Evolutionary conservation across 345 rosid genomes (phyloP).

Genomic region (Boechera stricta): DNA sequence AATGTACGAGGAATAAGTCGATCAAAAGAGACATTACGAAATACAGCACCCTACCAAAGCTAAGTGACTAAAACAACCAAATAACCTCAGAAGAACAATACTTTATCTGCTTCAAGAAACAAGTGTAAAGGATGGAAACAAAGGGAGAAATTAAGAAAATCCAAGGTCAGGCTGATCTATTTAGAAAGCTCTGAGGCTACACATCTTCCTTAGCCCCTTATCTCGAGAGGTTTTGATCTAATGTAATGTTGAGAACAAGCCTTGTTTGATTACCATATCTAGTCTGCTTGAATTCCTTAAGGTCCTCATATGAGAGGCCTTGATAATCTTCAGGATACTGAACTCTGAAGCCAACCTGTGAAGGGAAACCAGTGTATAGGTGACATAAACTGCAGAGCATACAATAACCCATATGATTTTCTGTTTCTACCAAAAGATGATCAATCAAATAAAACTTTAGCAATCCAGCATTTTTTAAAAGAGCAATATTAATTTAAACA

Average conservation of each 20-base stretch:
- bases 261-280: slow-evolving; percentile 78
- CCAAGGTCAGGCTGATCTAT: slow-evolving; percentile 18
- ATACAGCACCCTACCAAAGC: slow-evolving; percentile 20
- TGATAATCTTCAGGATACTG: slow-evolving; percentile 91
- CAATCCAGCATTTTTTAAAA: slow-evolving; percentile 13
- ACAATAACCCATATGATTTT: slow-evolving; percentile 21
- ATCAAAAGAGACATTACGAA: slow-evolving; percentile 18
- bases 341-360: slow-evolving; percentile 93
- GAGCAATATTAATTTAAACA: slow-evolving; percentile 17
- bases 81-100: slow-evolving; percentile 27
- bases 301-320: slow-evolving; percentile 90
- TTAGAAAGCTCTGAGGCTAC: not conserved
- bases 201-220: slow-evolving; percentile 8
- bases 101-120: slow-evolving; percentile 33
- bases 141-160: not conserved
- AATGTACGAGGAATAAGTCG: not conserved
- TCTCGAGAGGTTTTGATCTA: slow-evolving; percentile 15
- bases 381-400: slow-evolving; percentile 26
- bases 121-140: slow-evolving; percentile 27
- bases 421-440: slow-evolving; percentile 21
- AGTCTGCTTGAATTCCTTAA: slow-evolving; percentile 93
- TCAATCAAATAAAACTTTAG: slow-evolving; percentile 1
- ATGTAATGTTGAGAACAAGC: slow-evolving; percentile 30
- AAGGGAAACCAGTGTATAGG: slow-evolving; percentile 31
- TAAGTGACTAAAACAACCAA: slow-evolving; percentile 27